These are phyloP conservation scores for Colletotrichum melonis DNA, from an alignment of 2,329 filamentous ascomycete genomes.

Conservation along the genomic window DNA sequence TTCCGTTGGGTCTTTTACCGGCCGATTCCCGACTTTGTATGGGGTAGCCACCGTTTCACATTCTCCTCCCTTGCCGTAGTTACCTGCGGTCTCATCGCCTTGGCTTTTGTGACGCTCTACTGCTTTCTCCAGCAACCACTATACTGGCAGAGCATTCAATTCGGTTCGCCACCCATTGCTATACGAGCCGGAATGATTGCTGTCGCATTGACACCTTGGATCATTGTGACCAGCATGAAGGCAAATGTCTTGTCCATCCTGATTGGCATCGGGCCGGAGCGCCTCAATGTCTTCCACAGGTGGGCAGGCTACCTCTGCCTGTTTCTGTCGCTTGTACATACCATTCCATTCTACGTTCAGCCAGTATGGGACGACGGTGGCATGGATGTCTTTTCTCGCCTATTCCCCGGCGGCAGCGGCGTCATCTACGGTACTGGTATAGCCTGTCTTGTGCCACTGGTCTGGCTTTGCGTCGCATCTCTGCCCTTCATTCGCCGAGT, in stretches of 20 bases:
- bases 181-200: conserved; percentile 92
- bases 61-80: conserved; percentile 85
- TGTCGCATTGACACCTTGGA: conserved; percentile 92
- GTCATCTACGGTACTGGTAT: conserved; percentile 88
- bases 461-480: conserved; percentile 87
- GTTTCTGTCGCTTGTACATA: conserved; percentile 85
- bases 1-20: conserved; percentile 92
- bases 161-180: conserved; percentile 88
- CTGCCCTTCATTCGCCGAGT: conserved; percentile 80
- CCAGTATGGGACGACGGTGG: conserved; percentile 87
- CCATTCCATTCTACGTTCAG: conserved; percentile 89
- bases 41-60: conserved; percentile 76
- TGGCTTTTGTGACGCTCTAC: conserved; percentile 82
- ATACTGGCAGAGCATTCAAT: conserved; percentile 88
- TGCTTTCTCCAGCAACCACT: conserved; percentile 89
- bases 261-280: conserved; percentile 91
- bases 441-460: conserved; percentile 82
- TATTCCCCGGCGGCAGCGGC: conserved; percentile 74
- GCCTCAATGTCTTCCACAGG: conserved; percentile 91
- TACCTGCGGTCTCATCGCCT: conserved; percentile 72
- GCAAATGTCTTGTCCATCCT: conserved; percentile 86
- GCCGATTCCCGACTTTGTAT: conserved; percentile 79
- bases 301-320: conserved; percentile 92
- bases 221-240: conserved; percentile 90
- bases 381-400: conserved; percentile 74